These are phyloP conservation scores for Erigeron canadensis DNA, from an alignment of 129 eudicot genomes.

Conservation along the genomic window DNA sequence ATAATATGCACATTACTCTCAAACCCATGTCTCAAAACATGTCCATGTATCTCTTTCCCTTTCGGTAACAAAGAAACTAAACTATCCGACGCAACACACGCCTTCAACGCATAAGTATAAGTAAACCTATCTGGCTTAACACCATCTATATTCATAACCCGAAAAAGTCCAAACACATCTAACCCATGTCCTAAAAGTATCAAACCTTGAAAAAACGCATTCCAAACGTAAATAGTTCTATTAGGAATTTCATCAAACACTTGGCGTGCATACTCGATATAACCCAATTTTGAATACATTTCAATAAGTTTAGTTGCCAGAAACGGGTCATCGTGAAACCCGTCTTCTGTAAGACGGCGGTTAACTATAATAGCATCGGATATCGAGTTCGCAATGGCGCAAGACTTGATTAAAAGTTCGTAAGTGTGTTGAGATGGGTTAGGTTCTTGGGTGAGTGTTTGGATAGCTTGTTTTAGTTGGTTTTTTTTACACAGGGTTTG, in stretches of 20 bases:
- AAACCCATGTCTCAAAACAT: conserved; percentile 66
- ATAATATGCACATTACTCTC: conserved; percentile 66
- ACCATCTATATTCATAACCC: conserved; percentile 51
- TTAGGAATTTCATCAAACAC: conserved; percentile 73
- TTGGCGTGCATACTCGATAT: conserved; percentile 60
- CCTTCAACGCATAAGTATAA: conserved; percentile 80
- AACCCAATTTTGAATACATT: conserved; percentile 57
- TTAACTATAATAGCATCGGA: conserved; percentile 59
- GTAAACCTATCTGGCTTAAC: conserved; percentile 79
- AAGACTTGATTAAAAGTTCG: conserved; percentile 72
- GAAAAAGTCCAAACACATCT: conserved; percentile 57
- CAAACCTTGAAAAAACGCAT: conserved; percentile 70
- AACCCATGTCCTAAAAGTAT: conserved; percentile 63
- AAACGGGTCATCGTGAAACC: conserved; percentile 72
- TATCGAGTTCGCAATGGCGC: conserved; percentile 48
- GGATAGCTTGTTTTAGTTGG: conserved; percentile 69
- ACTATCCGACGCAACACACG: conserved; percentile 76
- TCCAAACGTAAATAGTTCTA: conserved; percentile 75
- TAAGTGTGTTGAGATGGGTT: conserved; percentile 78
- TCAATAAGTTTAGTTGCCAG: conserved; percentile 83
- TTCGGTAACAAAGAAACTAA: conserved; percentile 36
- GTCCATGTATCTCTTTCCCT: conserved; percentile 84
- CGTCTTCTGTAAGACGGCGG: conserved; percentile 47
- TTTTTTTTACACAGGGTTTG: conserved; percentile 73
- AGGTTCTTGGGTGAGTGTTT: conserved; percentile 54